Percentiles rank a stretch among this genome's conserved stretches.
Conservation (phyloP, 129 eudicot genomes). For the Mikania micrantha region DNA sequence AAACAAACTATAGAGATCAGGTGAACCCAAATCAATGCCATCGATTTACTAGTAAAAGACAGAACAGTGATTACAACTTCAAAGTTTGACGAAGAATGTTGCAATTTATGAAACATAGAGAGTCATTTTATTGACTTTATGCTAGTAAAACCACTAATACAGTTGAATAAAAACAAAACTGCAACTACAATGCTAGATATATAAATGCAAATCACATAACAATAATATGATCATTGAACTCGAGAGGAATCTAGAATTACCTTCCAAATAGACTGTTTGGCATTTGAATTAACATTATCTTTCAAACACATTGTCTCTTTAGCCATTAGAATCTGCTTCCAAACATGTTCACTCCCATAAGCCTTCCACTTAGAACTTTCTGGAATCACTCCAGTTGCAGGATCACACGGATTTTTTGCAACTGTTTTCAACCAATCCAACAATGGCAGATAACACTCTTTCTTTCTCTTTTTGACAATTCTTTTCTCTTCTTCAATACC, state of each 20-base stretch:
- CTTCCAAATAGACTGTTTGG: constrained; percentile 44
- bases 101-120: not conserved
- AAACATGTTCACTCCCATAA: constrained; percentile 44
- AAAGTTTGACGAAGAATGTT: not conserved
- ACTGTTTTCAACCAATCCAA: constrained; percentile 53
- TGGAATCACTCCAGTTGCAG: constrained; percentile 49
- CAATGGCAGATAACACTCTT: constrained; percentile 32
- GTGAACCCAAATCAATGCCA: not conserved
- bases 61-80: not conserved
- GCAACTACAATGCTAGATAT: not conserved
- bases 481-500: constrained; percentile 35
- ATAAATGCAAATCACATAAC: not conserved
- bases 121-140: not conserved
- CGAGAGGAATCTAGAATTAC: constrained; percentile 17
- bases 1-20: not conserved
- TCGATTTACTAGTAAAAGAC: not conserved
- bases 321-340: constrained; percentile 65
- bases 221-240: not conserved
- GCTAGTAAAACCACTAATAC: no score
- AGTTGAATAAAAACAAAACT: not conserved
- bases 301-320: constrained; percentile 57
- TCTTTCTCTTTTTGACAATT: constrained; percentile 46
- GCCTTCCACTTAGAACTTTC: constrained; percentile 61
- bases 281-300: constrained; percentile 30
- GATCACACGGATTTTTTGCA: constrained; percentile 66